Evolutionary conservation across 2,329 filamentous ascomycete species (phyloP), one percentile per base, ranked within the genome.

Genomic region (Ustulina deusta): DNA sequence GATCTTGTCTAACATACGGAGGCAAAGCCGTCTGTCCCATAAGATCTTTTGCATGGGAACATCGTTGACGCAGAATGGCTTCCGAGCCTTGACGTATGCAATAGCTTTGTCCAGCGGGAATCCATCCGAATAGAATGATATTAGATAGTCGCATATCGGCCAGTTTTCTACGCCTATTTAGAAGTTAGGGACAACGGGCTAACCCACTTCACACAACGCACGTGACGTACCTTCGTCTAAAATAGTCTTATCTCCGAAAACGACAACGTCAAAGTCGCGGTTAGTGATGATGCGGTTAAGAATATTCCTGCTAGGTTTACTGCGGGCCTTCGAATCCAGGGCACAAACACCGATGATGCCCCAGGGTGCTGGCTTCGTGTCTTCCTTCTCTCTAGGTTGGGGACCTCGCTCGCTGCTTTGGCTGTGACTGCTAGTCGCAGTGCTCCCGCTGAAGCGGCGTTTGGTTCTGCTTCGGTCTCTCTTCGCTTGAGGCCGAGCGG

Each of bases 201-300:
- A 17, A 36, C 5, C 17, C 20, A 11, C 32, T 25, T 61, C 11
- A 51, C 29, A 44, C n/a, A 32, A 40, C 55, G 20, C 32, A 77
- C 84, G 73, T 73, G 88, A 78, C 85, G 73, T 74, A 88, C 87
- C 87, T 87, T 99, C 96, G 76, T 99, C 96, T 40, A 99, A 85
- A 73, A 99, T 99, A 49, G 97, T 95, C 81, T 99, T 99, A 83
- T 99, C 96, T 55, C 96, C 97, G 82, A 99, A 99, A 13, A 99
- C 95, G 69, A 97, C 91, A 27, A 98, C 94, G 75, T 99, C 95
- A 76, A 99, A 98, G 74, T 98, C 95, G 57, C 91, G 89, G 72
- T 97, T 94, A 38, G 92, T 89, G 72, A 97, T 95, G 22, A 99
- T 85, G 58, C 94, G 89, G 76, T 97, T 98, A 67, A 99, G 83